A percentile compares a stretch with the other conserved stretches of the same genome.
phyloP scores from a whole-genome alignment of 2,329 filamentous ascomycete genomes.

The Apiospora aurea region DNA sequence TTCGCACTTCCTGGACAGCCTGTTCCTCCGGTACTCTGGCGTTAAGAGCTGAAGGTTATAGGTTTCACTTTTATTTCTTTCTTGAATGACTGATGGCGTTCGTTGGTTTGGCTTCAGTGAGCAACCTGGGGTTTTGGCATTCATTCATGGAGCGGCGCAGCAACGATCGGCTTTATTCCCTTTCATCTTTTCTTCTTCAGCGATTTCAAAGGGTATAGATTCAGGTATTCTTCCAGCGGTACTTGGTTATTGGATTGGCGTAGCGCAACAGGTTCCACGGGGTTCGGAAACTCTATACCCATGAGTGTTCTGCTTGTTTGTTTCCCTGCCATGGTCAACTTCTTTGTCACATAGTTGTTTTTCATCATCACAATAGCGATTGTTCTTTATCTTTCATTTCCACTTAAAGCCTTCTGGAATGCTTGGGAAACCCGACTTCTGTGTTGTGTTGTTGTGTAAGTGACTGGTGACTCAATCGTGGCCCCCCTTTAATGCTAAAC shows the following conservation, averaged over 20 bases:
- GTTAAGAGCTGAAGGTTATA: slow-evolving; percentile 30
- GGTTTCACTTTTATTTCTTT: background rate
- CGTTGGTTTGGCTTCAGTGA: background rate
- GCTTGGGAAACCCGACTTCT: background rate
- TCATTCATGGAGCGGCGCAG: background rate
- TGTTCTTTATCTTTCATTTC: background rate
- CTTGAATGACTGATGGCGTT: slow-evolving; percentile 6
- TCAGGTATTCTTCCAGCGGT: slow-evolving; percentile 13
- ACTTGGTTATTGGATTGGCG: background rate
- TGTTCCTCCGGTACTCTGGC: slow-evolving; percentile 77
- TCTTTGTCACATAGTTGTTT: background rate
- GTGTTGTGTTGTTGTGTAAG: too few species aligned
- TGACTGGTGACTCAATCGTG: background rate
- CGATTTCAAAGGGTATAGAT: slow-evolving; percentile 9
- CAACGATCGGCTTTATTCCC: background rate
- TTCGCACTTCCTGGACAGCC: slow-evolving; percentile 83
- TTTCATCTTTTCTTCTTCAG: background rate
- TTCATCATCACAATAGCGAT: background rate
- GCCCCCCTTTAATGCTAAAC: background rate
- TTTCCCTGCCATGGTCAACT: background rate
- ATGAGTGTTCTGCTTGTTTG: background rate
- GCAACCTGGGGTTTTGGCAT: background rate
- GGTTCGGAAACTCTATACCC: slow-evolving; percentile 16
- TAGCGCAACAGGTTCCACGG: slow-evolving; percentile 19
- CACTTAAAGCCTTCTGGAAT: background rate